These are phyloP conservation scores for Plantago major DNA, from an alignment of 257 asterid genomes.

Conservation along the genomic window DNA sequence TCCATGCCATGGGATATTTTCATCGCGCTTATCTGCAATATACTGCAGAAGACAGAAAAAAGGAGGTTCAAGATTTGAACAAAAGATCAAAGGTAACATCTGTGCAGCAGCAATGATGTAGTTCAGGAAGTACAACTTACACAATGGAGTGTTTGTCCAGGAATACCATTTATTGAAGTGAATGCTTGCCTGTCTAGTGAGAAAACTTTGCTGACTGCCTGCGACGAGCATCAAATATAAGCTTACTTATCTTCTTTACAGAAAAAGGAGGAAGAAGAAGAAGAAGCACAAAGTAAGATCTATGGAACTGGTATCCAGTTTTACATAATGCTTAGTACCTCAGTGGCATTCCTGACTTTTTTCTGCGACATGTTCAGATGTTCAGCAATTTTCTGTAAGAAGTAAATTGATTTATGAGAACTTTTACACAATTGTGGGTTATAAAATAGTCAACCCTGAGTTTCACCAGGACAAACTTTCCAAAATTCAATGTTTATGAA, in stretches of 20 bases:
- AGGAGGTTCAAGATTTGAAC: constrained; percentile 6
- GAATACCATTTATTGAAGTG: constrained; percentile 84
- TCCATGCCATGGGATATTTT: constrained; percentile 87
- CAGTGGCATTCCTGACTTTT: constrained; percentile 94
- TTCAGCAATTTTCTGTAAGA: constrained; percentile 79
- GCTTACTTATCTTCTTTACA: not conserved
- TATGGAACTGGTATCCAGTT: constrained; percentile 6
- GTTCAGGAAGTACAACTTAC: constrained; percentile 39
- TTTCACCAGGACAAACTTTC: not conserved
- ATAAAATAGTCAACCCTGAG: constrained; percentile 9
- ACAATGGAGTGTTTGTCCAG: constrained; percentile 82
- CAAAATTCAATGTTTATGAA: constrained; percentile 1
- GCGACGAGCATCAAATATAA: constrained; percentile 20
- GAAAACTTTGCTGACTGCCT: constrained; percentile 83
- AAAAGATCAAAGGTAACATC: not conserved
- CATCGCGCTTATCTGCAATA: constrained; percentile 67
- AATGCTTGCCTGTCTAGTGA: constrained; percentile 91
- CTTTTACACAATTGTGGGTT: not conserved
- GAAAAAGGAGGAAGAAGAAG: not conserved
- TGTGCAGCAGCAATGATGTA: constrained; percentile 1
- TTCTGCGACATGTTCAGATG: constrained; percentile 76
- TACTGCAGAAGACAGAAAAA: constrained; percentile 42
- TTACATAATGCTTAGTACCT: constrained; percentile 45
- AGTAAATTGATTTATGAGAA: constrained; percentile 19
- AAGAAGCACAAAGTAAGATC: not conserved